Evolutionary conservation across 331 rosid species (phyloP), one percentile per base, ranked within the genome.

Genomic region (Pyracantha coccinea): DNA sequence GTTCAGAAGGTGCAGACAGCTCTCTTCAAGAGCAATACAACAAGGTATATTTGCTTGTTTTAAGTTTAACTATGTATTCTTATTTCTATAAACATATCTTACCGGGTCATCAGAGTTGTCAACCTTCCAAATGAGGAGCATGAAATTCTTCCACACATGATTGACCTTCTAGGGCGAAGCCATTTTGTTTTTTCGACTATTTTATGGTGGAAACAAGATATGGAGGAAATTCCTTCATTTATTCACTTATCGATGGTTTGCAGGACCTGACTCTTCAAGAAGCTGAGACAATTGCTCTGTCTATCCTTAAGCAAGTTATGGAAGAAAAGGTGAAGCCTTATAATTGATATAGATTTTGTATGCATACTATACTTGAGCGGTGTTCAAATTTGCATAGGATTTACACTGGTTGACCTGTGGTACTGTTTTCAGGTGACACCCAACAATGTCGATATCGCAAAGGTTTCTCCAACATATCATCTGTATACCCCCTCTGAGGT

Each of bases 221-320:
- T 44, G 28, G 23, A 35, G 60, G 27, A 52, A 17, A 19, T 17
- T 21, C 35, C 16, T 38, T 32, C 50, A 3, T 38, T 2, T 38
- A 38, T 38, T 44, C 10, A 58, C n/a, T 9, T 41, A 11, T 1
- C 24, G 71, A 29, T 74, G 29, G 58, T 67, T 78, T 83, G 73
- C 92, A 95, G 99, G 99, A 95, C 52, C 74, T 95, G 24, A 85
- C 99, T 72, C 99, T 95, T 74, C 81, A 75, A 83, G 99, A 95
- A 86, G 99, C 97, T 4, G 99, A 95, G 83, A 88, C 97, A 54
- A 92, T 95, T 63, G 97, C 99, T 74, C 89, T 95, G 57, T 95
- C 97, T 69, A 95, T 95, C 81, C 90, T 95, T 83, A 95, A 92
- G 87, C 99, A 95, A 83, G 99, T 92, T 47, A 95, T 95, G 99